These are phyloP conservation scores for Annulohypoxylon nitens DNA, from an alignment of 495 filamentous ascomycete species.

Conservation along the genomic window DNA sequence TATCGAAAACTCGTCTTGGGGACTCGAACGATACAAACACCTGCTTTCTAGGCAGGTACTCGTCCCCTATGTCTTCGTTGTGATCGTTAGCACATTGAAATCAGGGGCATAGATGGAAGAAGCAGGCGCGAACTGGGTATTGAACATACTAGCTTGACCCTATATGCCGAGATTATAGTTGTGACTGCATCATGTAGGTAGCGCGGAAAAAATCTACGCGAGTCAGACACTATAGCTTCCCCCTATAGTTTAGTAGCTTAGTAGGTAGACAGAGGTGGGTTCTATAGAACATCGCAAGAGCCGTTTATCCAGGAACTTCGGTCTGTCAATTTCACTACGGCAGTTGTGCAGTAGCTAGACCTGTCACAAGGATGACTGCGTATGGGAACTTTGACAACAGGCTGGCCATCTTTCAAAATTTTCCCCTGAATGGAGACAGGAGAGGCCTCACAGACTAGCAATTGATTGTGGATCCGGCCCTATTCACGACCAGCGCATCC, in stretches of 20 bases:
- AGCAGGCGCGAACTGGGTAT: neutral
- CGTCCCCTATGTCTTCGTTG: neutral
- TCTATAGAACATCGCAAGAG: neutral
- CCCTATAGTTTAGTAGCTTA: neutral
- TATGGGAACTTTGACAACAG: neutral
- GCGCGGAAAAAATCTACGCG: neutral
- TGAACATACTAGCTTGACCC: neutral
- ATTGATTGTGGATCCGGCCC: neutral
- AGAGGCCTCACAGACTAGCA: slow-evolving; percentile 2
- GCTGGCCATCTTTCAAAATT: neutral
- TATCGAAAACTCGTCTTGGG: no score
- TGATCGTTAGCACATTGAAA: neutral
- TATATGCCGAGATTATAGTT: neutral
- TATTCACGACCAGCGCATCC: neutral
- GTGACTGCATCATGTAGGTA: neutral
- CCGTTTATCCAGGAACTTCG: neutral
- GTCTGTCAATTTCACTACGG: neutral
- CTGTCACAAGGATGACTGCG: neutral
- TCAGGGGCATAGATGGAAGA: neutral
- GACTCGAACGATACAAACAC: no score
- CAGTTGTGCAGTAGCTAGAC: neutral
- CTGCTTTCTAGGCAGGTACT: no score
- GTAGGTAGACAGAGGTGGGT: neutral
- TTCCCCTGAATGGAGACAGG: neutral
- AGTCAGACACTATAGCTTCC: neutral